Base-by-base conservation (phyloP, 2,329 filamentous ascomycete species). In the Penicillium capsulatum region DNA sequence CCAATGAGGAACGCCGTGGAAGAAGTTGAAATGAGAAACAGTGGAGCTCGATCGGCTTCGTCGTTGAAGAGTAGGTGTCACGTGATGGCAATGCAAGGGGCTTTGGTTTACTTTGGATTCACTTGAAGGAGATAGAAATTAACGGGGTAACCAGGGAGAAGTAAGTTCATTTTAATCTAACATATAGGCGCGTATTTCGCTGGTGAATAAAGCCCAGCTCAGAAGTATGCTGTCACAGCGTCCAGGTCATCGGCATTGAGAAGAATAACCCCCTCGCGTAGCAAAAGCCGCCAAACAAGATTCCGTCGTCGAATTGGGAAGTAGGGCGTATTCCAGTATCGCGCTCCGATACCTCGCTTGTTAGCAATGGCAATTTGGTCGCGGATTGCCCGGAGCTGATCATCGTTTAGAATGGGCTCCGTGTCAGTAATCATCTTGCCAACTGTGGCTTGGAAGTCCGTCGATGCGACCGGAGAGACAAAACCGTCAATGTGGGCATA, bases 241-340 rank as follows among this genome's bases (percentile, higher is more conserved):
- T 72, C 66, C 35, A 83, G 48, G 63, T 84, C 80, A 68, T 84
- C 80, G 0, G 76, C 79, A 59, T 83, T 83, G 35, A 84, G 51
- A 41, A 84, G 55, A 42, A 74, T 74, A n/a, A 79, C 77, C 0
- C 78, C 79, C 42, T 76, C 76, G 35, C 73, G 66, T 48, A 74
- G 67, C 44, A 84, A 58, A 4, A 67, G 70, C 47, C 71, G 65
- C 80, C 81, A 84, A 3, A 81, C 61, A 7, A 67, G 64, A 55
- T 82, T 77, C 16, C 80, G 63, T 15, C 71, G 74, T n/a, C 73
- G 69, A 17, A 83, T 61, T 0, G 79, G 79, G 67, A 72, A 83
- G 2, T 65, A 65, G 0, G 81, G 81, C 46, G 75, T 73, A 37
- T 79, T 76, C 80, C 79, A 84, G 53, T 83, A 84, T 40, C 81